Percentiles rank a stretch among this genome's conserved stretches.
phyloP scores from a whole-genome alignment of 805 yeast species.

The Yamadazyma sp. region DNA sequence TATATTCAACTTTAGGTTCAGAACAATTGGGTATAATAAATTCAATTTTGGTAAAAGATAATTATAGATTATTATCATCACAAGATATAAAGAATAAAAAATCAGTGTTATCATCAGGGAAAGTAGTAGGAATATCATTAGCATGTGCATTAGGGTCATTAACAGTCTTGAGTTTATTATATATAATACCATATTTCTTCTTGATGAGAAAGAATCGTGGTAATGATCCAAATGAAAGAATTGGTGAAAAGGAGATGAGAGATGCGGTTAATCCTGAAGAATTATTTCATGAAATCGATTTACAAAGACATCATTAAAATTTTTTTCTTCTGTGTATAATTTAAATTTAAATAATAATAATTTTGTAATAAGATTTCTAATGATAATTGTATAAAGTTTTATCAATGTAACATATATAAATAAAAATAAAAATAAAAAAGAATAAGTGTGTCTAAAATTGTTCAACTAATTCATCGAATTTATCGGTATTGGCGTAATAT shows the following conservation, averaged over 20 bases:
- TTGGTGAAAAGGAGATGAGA: conserved; percentile 44
- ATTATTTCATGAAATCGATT: conserved; percentile 42
- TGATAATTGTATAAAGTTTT: neutral
- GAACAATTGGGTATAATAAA: conserved; percentile 26
- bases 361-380: neutral
- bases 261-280: conserved; percentile 42
- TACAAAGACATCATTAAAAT: conserved; percentile 27
- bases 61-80: conserved; percentile 33
- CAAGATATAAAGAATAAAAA: conserved; percentile 21
- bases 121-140: conserved; percentile 43
- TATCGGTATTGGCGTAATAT: conserved; percentile 9
- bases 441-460: too few species aligned
- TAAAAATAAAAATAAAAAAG: conserved; percentile 1
- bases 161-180: conserved; percentile 37
- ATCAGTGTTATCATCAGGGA: conserved; percentile 31
- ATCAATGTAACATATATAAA: neutral
- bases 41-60: conserved; percentile 32
- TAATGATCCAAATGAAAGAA: conserved; percentile 26
- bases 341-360: neutral
- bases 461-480: conserved; percentile 9
- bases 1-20: conserved; percentile 33
- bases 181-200: conserved; percentile 36
- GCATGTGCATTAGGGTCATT: conserved; percentile 47
- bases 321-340: neutral
- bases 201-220: conserved; percentile 28